phyloP scores from a whole-genome alignment of 257 asterid species.

The Catharanthus roseus region DNA sequence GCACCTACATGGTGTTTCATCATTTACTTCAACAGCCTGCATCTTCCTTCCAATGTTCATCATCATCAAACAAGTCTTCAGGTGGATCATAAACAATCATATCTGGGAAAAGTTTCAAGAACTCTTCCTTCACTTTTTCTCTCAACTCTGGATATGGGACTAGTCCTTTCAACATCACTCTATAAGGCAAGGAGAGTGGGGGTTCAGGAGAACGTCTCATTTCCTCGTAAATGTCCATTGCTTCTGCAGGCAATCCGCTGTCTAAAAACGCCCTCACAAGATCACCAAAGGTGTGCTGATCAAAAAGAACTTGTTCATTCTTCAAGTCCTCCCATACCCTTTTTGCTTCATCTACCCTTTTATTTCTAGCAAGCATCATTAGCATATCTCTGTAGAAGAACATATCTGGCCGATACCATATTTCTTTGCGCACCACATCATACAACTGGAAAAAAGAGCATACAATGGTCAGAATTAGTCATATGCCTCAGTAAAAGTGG shows the following conservation, averaged over 20 bases:
- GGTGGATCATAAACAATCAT: slow-evolving; percentile 86
- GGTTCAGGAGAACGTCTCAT: slow-evolving; percentile 79
- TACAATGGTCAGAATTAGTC: background rate
- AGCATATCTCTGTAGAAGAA: slow-evolving; percentile 92
- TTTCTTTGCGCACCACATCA: slow-evolving; percentile 71
- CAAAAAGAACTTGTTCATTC: slow-evolving; percentile 71
- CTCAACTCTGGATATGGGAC: slow-evolving; percentile 71
- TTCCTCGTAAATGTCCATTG: slow-evolving; percentile 76
- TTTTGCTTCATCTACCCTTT: slow-evolving; percentile 53
- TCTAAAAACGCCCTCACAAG: slow-evolving; percentile 80
- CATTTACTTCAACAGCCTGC: slow-evolving; percentile 54
- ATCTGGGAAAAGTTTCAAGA: slow-evolving; percentile 73
- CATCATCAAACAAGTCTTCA: slow-evolving; percentile 65
- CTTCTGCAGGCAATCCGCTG: slow-evolving; percentile 57
- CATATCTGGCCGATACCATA: slow-evolving; percentile 94
- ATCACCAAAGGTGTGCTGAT: slow-evolving; percentile 95
- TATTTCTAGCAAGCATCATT: slow-evolving; percentile 90
- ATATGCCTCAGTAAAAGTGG: background rate
- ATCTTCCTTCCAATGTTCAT: slow-evolving; percentile 33
- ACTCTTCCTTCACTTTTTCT: slow-evolving; percentile 85
- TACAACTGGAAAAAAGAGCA: slow-evolving; percentile 44
- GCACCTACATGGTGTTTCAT: too few species aligned
- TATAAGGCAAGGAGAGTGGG: slow-evolving; percentile 72
- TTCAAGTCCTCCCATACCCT: slow-evolving; percentile 78
- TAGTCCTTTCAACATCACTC: slow-evolving; percentile 85